Base-by-base conservation (phyloP, 306 rosid species). In the Fagus sylvatica region DNA sequence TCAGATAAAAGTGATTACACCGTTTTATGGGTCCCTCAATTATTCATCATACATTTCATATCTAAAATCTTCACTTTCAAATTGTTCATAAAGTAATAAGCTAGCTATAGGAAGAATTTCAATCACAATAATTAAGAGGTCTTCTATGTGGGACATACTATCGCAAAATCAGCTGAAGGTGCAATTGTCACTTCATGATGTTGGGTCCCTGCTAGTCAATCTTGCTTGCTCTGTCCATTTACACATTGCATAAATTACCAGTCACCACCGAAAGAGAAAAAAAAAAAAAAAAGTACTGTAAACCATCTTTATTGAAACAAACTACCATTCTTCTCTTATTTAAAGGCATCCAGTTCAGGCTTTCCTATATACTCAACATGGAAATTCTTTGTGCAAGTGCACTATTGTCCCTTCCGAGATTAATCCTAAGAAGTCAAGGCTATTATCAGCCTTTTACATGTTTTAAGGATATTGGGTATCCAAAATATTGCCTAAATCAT, bases 151-250 rank as follows among this genome's bases (percentile, higher is more conserved):
- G 68, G 41, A 61, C 71, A 19, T 49, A 32, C 46, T 62, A 49
- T 74, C 46, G 76, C 81, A 79, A 71, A 79, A 28, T 64, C 72
- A 72, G 59, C 67, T 48, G 76, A 77, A 32, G 15, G 28, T 22
- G 28, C 28, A 22, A 22, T 22, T 22, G 28, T 22, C 28, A 46
- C 15, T 46, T 10, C 51, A 46, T 46, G 51, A 46, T 10, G 51
- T 46, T 46, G 51, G 51, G 51, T 15, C 51, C 51, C 51, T 8
- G 15, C 6, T 28, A 2, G 64, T 57, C 64, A 57, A 57, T 10
- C 36, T 57, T 57, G 12, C 4, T 30, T 28, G 64, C 64, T 28
- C 1, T 57, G 36, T 8, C 64, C 36, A 28, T 3, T 32, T n/a
- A 28, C 64, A 10, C 64, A 1, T 56, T 22, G 12, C 3, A 0